Percentiles rank a stretch among this genome's conserved stretches.
phyloP scores from a whole-genome alignment of 2,329 filamentous ascomycete species.

The Aspergillus quadrilineatus region DNA sequence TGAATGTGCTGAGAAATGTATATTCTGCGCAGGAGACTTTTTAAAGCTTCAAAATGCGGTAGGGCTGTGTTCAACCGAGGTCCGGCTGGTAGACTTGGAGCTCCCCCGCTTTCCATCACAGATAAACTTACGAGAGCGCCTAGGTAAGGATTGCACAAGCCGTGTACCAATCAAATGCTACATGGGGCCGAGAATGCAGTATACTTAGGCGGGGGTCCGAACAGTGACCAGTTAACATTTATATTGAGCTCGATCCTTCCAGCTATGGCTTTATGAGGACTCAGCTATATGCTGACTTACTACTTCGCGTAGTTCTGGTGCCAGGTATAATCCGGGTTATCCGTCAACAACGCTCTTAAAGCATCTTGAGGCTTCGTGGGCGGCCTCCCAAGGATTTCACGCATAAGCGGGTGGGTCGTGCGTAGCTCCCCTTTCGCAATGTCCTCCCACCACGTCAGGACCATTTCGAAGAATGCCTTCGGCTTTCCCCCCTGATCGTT shows the following conservation, averaged over 20 bases:
- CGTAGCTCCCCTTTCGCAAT: slow-evolving; percentile 47
- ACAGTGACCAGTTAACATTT: no score
- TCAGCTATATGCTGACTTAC: background rate
- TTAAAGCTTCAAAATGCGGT: background rate
- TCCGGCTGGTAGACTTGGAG: slow-evolving; percentile 2
- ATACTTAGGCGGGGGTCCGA: no score
- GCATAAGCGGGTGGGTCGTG: slow-evolving; percentile 44
- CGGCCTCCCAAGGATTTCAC: slow-evolving; percentile 45
- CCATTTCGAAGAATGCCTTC: slow-evolving; percentile 38
- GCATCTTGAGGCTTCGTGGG: slow-evolving; percentile 42
- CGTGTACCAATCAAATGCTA: background rate
- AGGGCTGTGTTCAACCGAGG: background rate
- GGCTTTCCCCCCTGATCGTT: slow-evolving; percentile 40
- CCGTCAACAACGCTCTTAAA: slow-evolving; percentile 30
- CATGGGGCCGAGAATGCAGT: background rate
- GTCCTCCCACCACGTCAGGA: slow-evolving; percentile 48
- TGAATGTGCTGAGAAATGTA: no score
- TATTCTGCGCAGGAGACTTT: background rate
- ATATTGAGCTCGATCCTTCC: no score
- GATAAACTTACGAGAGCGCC: background rate
- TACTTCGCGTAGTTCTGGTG: slow-evolving; percentile 44
- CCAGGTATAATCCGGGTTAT: slow-evolving; percentile 42
- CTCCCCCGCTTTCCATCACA: background rate
- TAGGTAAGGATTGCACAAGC: background rate
- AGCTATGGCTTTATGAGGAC: no score